Base-by-base conservation (phyloP, 345 rosid genomes). In the Nephelium lappaceum region DNA sequence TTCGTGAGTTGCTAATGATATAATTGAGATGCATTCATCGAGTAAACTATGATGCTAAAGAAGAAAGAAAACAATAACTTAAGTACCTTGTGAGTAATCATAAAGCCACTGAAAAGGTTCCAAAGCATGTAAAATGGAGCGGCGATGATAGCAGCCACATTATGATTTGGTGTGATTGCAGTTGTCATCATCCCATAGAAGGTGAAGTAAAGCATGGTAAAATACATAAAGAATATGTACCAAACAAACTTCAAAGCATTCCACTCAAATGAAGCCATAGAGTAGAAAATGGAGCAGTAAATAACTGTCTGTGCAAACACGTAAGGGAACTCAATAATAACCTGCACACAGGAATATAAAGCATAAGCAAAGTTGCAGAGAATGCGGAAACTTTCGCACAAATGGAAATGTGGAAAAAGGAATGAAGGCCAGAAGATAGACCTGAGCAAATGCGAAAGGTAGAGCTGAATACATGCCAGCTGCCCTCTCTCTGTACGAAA, bases 81-180 rank as follows among this genome's bases (percentile, higher is more conserved):
- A 9, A 3, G 87, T 93, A 96, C 99, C 97, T 94, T 89, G 87
- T 86, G 88, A 41, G 98, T 89, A 83, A 96, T 96, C 98, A 93
- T 93, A 77, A 94, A 96, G 81, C 99, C 97, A 2, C 98, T 90
- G 87, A 96, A 96, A 84, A 96, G 95, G 88, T 96, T 94, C 99
- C 99, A 96, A n/a, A 94, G 93, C 99, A 94, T 96, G 77, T 96
- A 94, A 82, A 89, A 93, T 0, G 99, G 99, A 0, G 98, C 99
- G 62, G 99, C 89, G 21, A 96, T 84, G 62, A 96, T 93, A 12
- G 98, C 77, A 49, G 98, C 99, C 61, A 96, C 97, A 8, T 94
- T 90, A 83, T 96, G 98, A 81, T 96, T 96, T 51, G 99, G 99
- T 9, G 99, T 96, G 84, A 96, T 71, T 3, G 99, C 97, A 6